Conservation (phyloP, 768 basidiomycete genomes). For the Neoboletus brunneissimus region DNA sequence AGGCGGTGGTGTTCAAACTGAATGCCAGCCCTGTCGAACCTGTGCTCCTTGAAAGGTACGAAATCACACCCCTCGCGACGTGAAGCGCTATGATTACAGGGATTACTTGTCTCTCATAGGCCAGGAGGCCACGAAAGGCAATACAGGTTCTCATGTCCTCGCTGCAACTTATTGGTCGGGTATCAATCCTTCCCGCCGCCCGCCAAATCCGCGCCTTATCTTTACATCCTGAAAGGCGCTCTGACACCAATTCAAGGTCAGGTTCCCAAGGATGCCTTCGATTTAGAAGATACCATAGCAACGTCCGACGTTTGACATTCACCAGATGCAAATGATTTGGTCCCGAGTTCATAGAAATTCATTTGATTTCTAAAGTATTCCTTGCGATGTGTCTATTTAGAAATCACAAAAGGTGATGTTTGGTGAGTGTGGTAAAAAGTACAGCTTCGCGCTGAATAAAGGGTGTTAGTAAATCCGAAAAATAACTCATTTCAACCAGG, state of each 20-base stretch:
- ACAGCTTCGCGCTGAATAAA: background rate
- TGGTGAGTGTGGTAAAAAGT: too few species aligned
- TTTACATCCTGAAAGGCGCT: slow-evolving; percentile 79
- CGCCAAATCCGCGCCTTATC: slow-evolving; percentile 68
- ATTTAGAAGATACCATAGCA: slow-evolving; percentile 38
- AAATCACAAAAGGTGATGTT: background rate
- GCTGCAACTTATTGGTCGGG: slow-evolving; percentile 47
- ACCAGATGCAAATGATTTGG: background rate
- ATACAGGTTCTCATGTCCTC: slow-evolving; percentile 58
- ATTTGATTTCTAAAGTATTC: too few species aligned
- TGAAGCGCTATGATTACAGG: slow-evolving; percentile 18
- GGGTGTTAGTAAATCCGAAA: slow-evolving; percentile 8
- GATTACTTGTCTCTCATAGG: slow-evolving; percentile 36
- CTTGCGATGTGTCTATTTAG: background rate
- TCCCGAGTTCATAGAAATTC: background rate
- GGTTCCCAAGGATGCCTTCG: slow-evolving; percentile 80
- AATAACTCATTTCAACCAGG: background rate
- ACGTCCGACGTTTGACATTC: slow-evolving; percentile 3
- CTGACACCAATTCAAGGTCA: slow-evolving; percentile 89
- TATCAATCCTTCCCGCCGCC: slow-evolving; percentile 82
- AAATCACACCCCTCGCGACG: slow-evolving; percentile 11
- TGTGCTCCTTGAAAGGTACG: slow-evolving; percentile 76
- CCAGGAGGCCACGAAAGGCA: slow-evolving; percentile 72
- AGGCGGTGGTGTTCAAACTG: slow-evolving; percentile 80
- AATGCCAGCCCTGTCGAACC: slow-evolving; percentile 71